These are phyloP conservation scores for Phoma sp. DNA, from an alignment of 2,329 filamentous ascomycete species.

Conservation along the genomic window DNA sequence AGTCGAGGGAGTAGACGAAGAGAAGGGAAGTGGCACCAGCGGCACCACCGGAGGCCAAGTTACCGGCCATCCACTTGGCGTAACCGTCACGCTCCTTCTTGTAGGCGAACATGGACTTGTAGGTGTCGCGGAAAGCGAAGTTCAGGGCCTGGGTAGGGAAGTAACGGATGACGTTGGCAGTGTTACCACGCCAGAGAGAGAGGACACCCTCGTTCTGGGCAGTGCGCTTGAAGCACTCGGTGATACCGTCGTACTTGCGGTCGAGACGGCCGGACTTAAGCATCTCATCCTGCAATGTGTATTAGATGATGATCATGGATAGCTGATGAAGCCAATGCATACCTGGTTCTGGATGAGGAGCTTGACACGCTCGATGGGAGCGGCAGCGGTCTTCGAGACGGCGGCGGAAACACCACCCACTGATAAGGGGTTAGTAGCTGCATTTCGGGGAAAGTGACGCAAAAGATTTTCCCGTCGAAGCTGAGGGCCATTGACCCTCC, in stretches of 20 bases:
- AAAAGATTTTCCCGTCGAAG: conserved; percentile 16
- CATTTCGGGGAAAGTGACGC: conserved; percentile 11
- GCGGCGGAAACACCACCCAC: conserved; percentile 99
- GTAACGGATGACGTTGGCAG: conserved; percentile 99
- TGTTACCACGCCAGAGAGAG: conserved; percentile 99
- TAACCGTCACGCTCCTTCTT: conserved; percentile 99
- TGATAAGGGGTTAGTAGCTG: conserved; percentile 58
- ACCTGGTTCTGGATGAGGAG: conserved; percentile 99
- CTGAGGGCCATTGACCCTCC: conserved; percentile 32
- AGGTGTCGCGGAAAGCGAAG: conserved; percentile 99
- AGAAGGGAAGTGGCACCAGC: conserved; percentile 99
- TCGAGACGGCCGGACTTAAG: conserved; percentile 97
- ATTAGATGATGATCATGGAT: conserved; percentile 25
- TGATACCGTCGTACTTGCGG: conserved; percentile 93
- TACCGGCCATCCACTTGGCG: conserved; percentile 98
- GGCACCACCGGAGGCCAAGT: conserved; percentile 99
- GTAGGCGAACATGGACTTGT: conserved; percentile 99
- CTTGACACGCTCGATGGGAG: conserved; percentile 99
- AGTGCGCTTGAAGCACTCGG: conserved; percentile 95
- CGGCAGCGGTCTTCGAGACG: conserved; percentile 99
- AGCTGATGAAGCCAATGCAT: conserved; percentile 55
- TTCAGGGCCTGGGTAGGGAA: conserved; percentile 99
- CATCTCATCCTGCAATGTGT: conserved; percentile 88
- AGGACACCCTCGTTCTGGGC: conserved; percentile 88
- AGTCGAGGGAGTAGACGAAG: conserved; percentile 99